A percentile compares a stretch with the other conserved stretches of the same genome.
Conservation (phyloP, 495 filamentous ascomycete species). For the Aspergillus haitiensis region DNA sequence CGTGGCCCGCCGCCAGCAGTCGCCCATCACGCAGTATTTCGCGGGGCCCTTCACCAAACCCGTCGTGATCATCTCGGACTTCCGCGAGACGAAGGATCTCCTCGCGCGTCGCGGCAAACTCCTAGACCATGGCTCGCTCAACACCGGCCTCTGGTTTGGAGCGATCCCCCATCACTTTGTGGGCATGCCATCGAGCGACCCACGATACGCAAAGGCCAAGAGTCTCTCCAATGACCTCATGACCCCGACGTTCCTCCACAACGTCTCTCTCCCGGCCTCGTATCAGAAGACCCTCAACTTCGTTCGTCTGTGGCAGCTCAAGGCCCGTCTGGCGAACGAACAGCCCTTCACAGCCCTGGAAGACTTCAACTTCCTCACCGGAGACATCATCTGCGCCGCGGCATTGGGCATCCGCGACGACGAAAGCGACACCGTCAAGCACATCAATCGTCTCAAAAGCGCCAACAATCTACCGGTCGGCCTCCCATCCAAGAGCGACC, state of each 20-base stretch:
- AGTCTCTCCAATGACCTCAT: not conserved
- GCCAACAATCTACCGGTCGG: not conserved
- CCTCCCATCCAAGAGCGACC: not conserved
- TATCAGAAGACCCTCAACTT: not conserved
- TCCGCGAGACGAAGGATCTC: not conserved
- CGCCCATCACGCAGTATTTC: not conserved
- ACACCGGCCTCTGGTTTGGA: not conserved
- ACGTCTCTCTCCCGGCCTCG: not conserved
- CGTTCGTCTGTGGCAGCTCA: not conserved
- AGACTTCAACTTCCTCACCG: not conserved
- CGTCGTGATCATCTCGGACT: not conserved
- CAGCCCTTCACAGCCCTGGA: not conserved
- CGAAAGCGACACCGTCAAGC: not conserved
- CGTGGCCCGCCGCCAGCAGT: not conserved
- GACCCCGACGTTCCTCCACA: not conserved
- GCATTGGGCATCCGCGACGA: not conserved
- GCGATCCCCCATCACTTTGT: not conserved
- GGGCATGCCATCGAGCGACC: not conserved
- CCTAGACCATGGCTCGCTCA: not conserved
- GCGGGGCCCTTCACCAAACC: not conserved
- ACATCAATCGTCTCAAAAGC: not conserved
- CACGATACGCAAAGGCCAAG: not conserved
- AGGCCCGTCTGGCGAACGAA: not conserved
- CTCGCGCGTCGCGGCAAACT: not conserved
- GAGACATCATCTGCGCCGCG: not conserved